phyloP scores from a whole-genome alignment of 352 stramenopile genomes.

The Phytophthora kernoviae region DNA sequence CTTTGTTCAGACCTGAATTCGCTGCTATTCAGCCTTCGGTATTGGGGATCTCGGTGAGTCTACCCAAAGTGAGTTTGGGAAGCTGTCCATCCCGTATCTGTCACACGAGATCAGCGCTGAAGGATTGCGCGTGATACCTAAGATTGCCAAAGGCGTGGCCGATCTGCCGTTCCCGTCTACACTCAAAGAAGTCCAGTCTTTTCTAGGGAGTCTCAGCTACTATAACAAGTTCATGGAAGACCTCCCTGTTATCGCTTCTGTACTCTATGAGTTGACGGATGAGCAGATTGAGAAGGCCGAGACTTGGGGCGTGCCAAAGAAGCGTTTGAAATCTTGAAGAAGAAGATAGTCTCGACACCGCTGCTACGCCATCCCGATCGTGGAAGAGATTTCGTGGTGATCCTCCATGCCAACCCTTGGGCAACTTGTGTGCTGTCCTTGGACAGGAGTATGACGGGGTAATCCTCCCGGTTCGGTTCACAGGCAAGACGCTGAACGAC shows the following conservation, averaged over 20 bases:
- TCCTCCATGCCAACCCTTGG: constrained; percentile 13
- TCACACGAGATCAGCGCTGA: constrained; percentile 5
- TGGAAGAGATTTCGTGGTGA: background rate
- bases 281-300: background rate
- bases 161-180: background rate
- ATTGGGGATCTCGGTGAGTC: constrained; percentile 24
- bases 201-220: background rate
- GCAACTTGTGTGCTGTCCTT: background rate
- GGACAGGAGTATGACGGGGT: background rate
- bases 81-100: constrained; percentile 11
- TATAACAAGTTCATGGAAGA: constrained; percentile 3
- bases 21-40: constrained; percentile 12
- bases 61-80: constrained; percentile 30
- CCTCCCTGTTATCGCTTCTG: background rate
- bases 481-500: background rate
- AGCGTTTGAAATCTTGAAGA: constrained; percentile 12
- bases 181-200: background rate
- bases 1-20: constrained; percentile 8
- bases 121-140: constrained; percentile 6
- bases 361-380: constrained; percentile 13
- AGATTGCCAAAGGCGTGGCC: background rate
- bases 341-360: constrained; percentile 4
- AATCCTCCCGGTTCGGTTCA: background rate
- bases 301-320: background rate
- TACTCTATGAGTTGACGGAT: background rate